A percentile compares a stretch with the other conserved stretches of the same genome.
These are phyloP conservation scores for Macaranga tanarius DNA, from an alignment of 441 rosid species.

Conservation along the genomic window DNA sequence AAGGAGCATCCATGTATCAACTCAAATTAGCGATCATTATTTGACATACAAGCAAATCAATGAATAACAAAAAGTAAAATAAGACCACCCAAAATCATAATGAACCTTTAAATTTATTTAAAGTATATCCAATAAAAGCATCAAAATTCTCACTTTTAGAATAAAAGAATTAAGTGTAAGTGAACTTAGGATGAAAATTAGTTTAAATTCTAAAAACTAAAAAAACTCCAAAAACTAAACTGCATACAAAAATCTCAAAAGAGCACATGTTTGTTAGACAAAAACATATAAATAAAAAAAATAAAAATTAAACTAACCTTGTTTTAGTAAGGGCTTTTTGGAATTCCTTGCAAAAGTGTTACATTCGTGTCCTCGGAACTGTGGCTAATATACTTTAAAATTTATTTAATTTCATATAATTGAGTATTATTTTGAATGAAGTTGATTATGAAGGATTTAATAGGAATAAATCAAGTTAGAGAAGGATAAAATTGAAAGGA, in stretches of 20 bases:
- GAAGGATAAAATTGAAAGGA: too few relatives aligned
- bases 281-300: background rate
- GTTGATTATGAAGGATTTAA: too few relatives aligned
- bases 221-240: too few relatives aligned
- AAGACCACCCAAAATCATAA: constrained; percentile 1
- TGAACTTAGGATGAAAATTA: constrained; percentile 18
- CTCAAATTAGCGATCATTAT: constrained; percentile 16
- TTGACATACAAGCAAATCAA: constrained; percentile 2
- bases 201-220: constrained; percentile 14
- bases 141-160: constrained; percentile 11
- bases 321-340: constrained; percentile 27
- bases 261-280: background rate
- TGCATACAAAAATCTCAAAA: background rate
- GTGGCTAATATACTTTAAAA: too few relatives aligned
- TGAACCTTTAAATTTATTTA: constrained; percentile 15
- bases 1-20: background rate
- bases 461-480: too few relatives aligned
- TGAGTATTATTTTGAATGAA: too few relatives aligned
- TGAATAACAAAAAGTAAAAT: background rate
- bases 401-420: too few relatives aligned
- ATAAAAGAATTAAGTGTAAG: constrained; percentile 17
- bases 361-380: too few relatives aligned
- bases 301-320: constrained; percentile 39
- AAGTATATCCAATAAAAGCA: constrained; percentile 34
- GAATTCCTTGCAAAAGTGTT: constrained; percentile 33